A percentile compares a stretch with the other conserved stretches of the same genome.
Evolutionary conservation across 1,284 basidiomycete species (phyloP).

Genomic region (Exsudoporus floridanus): DNA sequence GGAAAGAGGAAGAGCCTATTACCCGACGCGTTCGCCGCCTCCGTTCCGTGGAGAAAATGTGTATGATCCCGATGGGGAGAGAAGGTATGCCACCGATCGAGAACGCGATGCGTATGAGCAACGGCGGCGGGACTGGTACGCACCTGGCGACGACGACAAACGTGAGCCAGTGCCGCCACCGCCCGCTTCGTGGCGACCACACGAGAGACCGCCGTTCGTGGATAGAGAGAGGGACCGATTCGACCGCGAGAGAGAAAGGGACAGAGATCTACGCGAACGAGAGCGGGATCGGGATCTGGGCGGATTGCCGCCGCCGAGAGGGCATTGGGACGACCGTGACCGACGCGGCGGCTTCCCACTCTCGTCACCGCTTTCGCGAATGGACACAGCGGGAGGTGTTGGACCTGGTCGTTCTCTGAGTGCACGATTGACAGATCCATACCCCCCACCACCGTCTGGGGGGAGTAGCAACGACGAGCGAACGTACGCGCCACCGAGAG

Average conservation of each 20-base stretch:
- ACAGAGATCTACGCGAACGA: conserved; percentile 37
- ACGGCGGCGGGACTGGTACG: conserved; percentile 38
- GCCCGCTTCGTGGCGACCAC: conserved; percentile 27
- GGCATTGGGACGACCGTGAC: conserved; percentile 40
- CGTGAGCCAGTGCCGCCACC: conserved; percentile 15
- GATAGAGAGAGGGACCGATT: conserved; percentile 38
- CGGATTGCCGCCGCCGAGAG: conserved; percentile 13
- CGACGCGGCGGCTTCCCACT: conserved; percentile 30
- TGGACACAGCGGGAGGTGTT: conserved; percentile 4
- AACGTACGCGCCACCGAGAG: conserved; percentile 26
- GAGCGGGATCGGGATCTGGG: conserved; percentile 15
- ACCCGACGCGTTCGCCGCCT: conserved; percentile 28
- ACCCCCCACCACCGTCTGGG: conserved; percentile 4
- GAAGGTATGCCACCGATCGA: conserved; percentile 27
- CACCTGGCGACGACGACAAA: conserved; percentile 38
- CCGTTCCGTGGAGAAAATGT: conserved; percentile 20
- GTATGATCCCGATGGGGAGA: conserved; percentile 27
- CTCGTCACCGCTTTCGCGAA: conserved; percentile 18
- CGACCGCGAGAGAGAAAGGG: conserved; percentile 35
- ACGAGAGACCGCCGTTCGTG: conserved; percentile 23
- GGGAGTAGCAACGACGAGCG: conserved; percentile 19
- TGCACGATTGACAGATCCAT: conserved; percentile 26
- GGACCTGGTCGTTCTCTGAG: conserved; percentile 27
- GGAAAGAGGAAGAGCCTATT: conserved; percentile 24
- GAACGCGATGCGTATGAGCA: conserved; percentile 34